Evolutionary conservation across 768 basidiomycete species (phyloP), one percentile per base, ranked within the genome.

Genomic region (Lactarius quietus): DNA sequence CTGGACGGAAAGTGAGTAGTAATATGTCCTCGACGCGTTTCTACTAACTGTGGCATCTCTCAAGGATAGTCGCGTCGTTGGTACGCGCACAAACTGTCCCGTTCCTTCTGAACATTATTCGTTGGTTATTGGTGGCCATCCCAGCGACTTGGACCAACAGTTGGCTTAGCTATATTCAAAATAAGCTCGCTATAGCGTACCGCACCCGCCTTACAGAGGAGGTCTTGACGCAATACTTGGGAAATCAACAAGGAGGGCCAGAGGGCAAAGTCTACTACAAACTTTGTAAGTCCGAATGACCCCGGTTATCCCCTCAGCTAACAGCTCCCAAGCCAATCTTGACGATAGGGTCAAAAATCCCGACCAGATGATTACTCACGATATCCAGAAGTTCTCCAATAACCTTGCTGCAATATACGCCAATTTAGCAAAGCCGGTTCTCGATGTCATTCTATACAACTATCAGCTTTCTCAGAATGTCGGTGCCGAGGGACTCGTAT

Each of bases 291-390:
- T 76, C 35, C 58, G 26, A 43, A 15, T 18, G 6, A 8, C 2
- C 14, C 39, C 29, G 23, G 23, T 8, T 18, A 33, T 36, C 53
- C 12, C 36, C 4, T 7, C 26, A 1, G 43, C 33, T 41, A 14
- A 43, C 38, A 26, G 3, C 26, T 23, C 29, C 26, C 52, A 20
- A 93, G 94, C 92, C 52, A 97, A 97, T 74, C 77, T 98, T 70
- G 95, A 98, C 73, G 96, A 98, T 73, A 82, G 96, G 57, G 94
- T 98, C 57, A 94, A 94, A 80, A 97, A 98, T 70, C 90, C 93
- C 18, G 95, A 98, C 74, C 94, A 97, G 90, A 94, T 95, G 89
- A 92, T 97, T 59, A 96, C 94, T 2, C 88, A 95, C 64, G 96
- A 98, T 75, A 94, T 98, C 56, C 92, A 95, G 74, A 89, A 89